These are phyloP conservation scores for Phlegmacium glaucopus DNA, from an alignment of 768 basidiomycete species.

Conservation along the genomic window DNA sequence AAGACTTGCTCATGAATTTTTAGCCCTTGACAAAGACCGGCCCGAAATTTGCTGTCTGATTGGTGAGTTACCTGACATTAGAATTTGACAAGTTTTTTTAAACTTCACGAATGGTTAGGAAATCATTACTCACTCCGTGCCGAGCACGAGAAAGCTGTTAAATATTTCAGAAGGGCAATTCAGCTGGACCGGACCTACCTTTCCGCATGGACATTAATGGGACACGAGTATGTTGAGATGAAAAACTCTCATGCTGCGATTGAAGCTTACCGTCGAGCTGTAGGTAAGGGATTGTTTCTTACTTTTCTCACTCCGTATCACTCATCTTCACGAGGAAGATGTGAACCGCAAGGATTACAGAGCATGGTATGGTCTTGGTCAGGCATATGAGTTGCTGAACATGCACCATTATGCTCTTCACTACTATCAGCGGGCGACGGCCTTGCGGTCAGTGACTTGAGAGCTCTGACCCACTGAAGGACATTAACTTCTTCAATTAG, in stretches of 20 bases:
- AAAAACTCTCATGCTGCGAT: slow-evolving; percentile 99
- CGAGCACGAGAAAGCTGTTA: slow-evolving; percentile 95
- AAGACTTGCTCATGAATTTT: slow-evolving; percentile 87
- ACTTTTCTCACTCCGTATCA: background rate
- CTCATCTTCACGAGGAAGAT: slow-evolving; percentile 44
- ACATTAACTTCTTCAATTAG: slow-evolving; percentile 33
- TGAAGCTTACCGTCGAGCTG: slow-evolving; percentile 93
- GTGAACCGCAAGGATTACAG: slow-evolving; percentile 96
- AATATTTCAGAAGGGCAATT: slow-evolving; percentile 93
- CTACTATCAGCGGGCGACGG: slow-evolving; percentile 95
- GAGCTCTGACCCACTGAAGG: background rate
- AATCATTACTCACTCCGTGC: slow-evolving; percentile 93
- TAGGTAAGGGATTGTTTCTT: slow-evolving; percentile 53
- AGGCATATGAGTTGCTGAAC: slow-evolving; percentile 93
- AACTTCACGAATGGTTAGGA: slow-evolving; percentile 45
- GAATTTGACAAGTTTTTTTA: background rate
- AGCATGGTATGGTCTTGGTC: slow-evolving; percentile 98
- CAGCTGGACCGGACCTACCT: slow-evolving; percentile 93
- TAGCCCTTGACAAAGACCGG: slow-evolving; percentile 84
- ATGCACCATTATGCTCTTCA: slow-evolving; percentile 97
- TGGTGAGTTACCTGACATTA: slow-evolving; percentile 49
- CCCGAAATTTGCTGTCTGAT: slow-evolving; percentile 97
- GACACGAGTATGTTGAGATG: slow-evolving; percentile 98
- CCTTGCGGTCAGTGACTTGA: slow-evolving; percentile 61
- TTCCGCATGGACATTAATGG: slow-evolving; percentile 98